Evolutionary conservation across 225 moss, liverwort and hornwort genomes (phyloP), one percentile per base, ranked within the genome.

Genomic region (Physcomitrium patens): DNA sequence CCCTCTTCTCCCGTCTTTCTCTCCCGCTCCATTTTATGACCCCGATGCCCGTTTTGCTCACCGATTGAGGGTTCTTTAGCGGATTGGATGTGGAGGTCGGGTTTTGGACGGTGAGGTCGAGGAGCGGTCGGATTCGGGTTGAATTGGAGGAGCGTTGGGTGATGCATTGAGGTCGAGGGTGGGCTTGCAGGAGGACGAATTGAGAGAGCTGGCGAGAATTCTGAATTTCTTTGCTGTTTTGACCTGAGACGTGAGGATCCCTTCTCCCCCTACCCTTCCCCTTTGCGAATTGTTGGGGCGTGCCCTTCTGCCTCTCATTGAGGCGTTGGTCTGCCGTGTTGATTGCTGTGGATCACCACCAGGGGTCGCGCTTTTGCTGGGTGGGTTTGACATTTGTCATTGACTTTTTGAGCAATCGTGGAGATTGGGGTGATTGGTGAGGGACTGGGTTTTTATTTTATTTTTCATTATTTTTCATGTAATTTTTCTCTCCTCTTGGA

Each of bases 151-250:
- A 67, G 14, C 60, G 56, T 73, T 67, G 48, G 48, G 48, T 15
- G 48, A 10, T 5, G 23, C 5, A 13, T 12, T 14, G 10, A 23
- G 27, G 26, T 37, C 31, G 11, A 27, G 23, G 59, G 59, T 19
- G 26, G 26, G 31, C 15, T 5, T 11, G 12, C 12, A 11, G 48
- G 3, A 15, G 78, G 67, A 19, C 50, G 43, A 27, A 2, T n/a
- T 2, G 27, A 10, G 27, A 10, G 15, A 72, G 67, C 67, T 66
- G 59, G 51, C 72, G 78, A 72, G 73, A 41, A 73, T 73, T 78
- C 53, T 19, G 44, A 72, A 16, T 44, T 5, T 23, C 2, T 26
- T 23, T 37, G 31, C 31, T 7, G 31, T 37, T 37, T 37, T 37
- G 7, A 37, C 31, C 2, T 37, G 31, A 37, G 31, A 37, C 31